These are phyloP conservation scores for Phytophthora kernoviae DNA, from an alignment of 352 stramenopile species.

Conservation along the genomic window DNA sequence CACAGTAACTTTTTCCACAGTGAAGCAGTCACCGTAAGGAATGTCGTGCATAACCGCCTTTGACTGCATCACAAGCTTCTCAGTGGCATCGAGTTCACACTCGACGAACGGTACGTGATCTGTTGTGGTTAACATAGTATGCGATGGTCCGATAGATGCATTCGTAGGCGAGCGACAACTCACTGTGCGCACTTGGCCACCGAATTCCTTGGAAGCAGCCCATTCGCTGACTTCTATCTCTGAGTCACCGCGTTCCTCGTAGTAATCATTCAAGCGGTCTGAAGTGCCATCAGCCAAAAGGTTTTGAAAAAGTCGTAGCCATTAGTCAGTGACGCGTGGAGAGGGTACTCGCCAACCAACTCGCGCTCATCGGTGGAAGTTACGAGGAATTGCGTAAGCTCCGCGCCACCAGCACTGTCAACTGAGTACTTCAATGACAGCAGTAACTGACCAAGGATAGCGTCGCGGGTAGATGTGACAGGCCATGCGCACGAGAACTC, in stretches of 20 bases:
- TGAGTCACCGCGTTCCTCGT: slow-evolving; percentile 74
- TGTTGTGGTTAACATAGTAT: slow-evolving; percentile 84
- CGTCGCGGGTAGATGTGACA: slow-evolving; percentile 65
- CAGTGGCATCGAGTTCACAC: slow-evolving; percentile 34
- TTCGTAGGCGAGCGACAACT: slow-evolving; percentile 80
- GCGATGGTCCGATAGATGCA: slow-evolving; percentile 78
- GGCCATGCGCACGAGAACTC: slow-evolving; percentile 69
- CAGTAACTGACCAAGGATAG: slow-evolving; percentile 71
- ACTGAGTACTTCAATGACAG: slow-evolving; percentile 76
- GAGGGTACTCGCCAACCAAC: slow-evolving; percentile 68
- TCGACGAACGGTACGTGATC: slow-evolving; percentile 66
- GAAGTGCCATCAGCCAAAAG: slow-evolving; percentile 66
- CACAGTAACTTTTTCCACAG: slow-evolving; percentile 69
- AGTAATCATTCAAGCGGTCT: slow-evolving; percentile 60
- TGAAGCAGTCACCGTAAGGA: slow-evolving; percentile 87
- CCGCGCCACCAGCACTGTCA: slow-evolving; percentile 47
- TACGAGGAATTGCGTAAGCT: slow-evolving; percentile 69
- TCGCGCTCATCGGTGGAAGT: slow-evolving; percentile 69
- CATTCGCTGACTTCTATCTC: slow-evolving; percentile 78
- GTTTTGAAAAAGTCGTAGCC: slow-evolving; percentile 59
- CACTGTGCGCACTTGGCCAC: slow-evolving; percentile 65
- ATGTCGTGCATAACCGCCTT: slow-evolving; percentile 83
- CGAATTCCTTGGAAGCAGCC: slow-evolving; percentile 65
- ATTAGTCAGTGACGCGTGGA: slow-evolving; percentile 59
- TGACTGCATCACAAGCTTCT: slow-evolving; percentile 65